Percentiles rank a stretch among this genome's conserved stretches.
phyloP scores from a whole-genome alignment of 441 rosid genomes.

The Syzygium syzygioides region DNA sequence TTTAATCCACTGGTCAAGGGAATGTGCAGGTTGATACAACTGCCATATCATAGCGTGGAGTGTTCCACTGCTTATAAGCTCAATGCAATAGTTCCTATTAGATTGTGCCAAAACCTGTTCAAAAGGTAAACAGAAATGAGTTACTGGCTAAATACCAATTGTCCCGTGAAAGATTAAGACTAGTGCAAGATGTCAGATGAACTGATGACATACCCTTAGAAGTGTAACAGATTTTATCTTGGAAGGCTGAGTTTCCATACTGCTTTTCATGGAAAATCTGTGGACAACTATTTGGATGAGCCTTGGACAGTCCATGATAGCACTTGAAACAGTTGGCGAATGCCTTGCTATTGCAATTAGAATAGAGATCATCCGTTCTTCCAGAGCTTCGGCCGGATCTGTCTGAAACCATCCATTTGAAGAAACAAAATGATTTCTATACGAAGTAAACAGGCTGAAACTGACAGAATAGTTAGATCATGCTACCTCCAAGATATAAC shows the following conservation, averaged over 20 bases:
- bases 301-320: conserved; percentile 69
- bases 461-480: not conserved
- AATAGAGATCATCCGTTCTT: conserved; percentile 56
- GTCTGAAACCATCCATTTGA: conserved; percentile 41
- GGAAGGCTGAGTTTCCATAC: conserved; percentile 34
- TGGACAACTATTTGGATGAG: conserved; percentile 57
- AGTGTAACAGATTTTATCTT: conserved; percentile 60
- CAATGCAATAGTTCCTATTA: conserved; percentile 48
- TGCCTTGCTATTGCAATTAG: conserved; percentile 82
- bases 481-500: conserved; percentile 66
- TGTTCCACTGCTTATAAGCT: conserved; percentile 45
- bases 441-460: not conserved
- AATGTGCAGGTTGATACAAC: conserved; percentile 50
- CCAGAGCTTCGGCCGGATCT: conserved; percentile 38
- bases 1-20: conserved; percentile 68
- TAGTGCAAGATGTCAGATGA: not conserved
- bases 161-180: conserved; percentile 2
- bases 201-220: conserved; percentile 47
- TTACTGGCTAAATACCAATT: not conserved
- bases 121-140: not conserved
- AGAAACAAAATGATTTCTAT: not conserved
- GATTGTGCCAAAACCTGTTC: conserved; percentile 68
- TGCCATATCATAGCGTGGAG: conserved; percentile 65
- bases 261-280: conserved; percentile 43
- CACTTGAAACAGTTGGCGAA: conserved; percentile 70